Conservation (phyloP, 176 grass and related monocot species). For the Coix lacrymajobi region DNA sequence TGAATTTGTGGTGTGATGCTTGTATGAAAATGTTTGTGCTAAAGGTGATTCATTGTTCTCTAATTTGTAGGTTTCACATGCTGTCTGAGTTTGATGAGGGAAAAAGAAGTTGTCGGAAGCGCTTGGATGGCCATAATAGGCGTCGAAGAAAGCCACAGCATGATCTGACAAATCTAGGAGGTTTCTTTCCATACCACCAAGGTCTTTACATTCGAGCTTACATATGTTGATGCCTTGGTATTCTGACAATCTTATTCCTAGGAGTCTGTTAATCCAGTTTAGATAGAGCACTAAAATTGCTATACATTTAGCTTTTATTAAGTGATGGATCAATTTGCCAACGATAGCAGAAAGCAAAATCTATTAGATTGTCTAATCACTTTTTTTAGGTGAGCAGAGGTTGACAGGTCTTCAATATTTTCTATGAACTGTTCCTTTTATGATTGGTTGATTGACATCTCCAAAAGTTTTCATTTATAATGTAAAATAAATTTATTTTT, state of each 20-base stretch:
- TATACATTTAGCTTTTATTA: not conserved
- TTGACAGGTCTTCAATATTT: not conserved
- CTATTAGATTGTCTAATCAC: not conserved
- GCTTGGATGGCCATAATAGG: slow-evolving; percentile 75
- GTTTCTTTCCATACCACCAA: slow-evolving; percentile 41
- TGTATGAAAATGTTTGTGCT: not conserved
- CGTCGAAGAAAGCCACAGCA: slow-evolving; percentile 76
- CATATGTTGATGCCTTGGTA: not conserved
- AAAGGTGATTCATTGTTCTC: not conserved
- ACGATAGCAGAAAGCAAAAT: not conserved
- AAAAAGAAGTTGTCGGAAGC: slow-evolving; percentile 83
- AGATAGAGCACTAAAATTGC: not conserved
- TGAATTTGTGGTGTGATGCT: not conserved
- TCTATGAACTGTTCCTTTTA: not conserved
- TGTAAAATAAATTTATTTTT: not conserved
- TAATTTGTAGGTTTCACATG: slow-evolving; percentile 61
- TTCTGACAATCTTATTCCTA: not conserved
- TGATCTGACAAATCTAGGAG: slow-evolving; percentile 35
- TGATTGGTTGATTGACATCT: not conserved
- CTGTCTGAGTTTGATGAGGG: slow-evolving; percentile 70
- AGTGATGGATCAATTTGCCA: not conserved
- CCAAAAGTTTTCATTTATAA: not conserved
- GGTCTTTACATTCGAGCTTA: slow-evolving; percentile 31
- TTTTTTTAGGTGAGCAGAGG: not conserved
- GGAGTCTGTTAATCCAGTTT: not conserved